Conservation (phyloP, 2,329 filamentous ascomycete species). For the Alternaria gaisen region DNA sequence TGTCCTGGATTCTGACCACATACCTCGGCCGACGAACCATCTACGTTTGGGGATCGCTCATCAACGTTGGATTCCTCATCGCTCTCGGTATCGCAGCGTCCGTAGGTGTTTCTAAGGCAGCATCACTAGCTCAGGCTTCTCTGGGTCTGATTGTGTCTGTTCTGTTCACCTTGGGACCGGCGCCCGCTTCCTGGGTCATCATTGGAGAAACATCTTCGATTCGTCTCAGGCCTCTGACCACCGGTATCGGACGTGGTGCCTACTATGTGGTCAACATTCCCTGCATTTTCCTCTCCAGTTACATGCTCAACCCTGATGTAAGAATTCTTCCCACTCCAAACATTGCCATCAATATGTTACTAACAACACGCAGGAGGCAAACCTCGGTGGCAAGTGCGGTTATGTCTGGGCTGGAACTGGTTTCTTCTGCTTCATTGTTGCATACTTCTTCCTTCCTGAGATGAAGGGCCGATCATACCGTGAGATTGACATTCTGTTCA, state of each 20-base stretch:
- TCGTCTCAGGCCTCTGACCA: conserved; percentile 71
- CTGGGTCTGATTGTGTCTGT: conserved; percentile 72
- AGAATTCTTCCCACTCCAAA: conserved; percentile 57
- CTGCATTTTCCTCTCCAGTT: conserved; percentile 69
- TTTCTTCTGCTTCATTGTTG: conserved; percentile 62
- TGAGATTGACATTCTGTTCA: conserved; percentile 60
- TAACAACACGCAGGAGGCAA: conserved; percentile 68
- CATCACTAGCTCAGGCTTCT: conserved; percentile 66
- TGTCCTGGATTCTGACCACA: conserved; percentile 72
- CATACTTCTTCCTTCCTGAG: conserved; percentile 64
- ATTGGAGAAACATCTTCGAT: conserved; percentile 73
- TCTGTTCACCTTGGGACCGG: conserved; percentile 69
- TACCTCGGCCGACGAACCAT: conserved; percentile 71
- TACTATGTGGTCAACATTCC: conserved; percentile 74
- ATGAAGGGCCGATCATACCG: conserved; percentile 61
- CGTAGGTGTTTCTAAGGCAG: conserved; percentile 51
- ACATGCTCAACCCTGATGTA: conserved; percentile 66
- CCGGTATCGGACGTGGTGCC: conserved; percentile 68
- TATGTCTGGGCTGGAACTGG: conserved; percentile 56
- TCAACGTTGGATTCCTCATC: conserved; percentile 65
- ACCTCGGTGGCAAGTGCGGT: conserved; percentile 50
- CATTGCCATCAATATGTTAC: conserved; percentile 51
- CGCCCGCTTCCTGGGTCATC: conserved; percentile 71
- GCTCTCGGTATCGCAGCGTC: conserved; percentile 68
- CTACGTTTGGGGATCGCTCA: conserved; percentile 67